Base-by-base conservation (phyloP, 2,329 filamentous ascomycete species). In the Fusarium paranaense region DNA sequence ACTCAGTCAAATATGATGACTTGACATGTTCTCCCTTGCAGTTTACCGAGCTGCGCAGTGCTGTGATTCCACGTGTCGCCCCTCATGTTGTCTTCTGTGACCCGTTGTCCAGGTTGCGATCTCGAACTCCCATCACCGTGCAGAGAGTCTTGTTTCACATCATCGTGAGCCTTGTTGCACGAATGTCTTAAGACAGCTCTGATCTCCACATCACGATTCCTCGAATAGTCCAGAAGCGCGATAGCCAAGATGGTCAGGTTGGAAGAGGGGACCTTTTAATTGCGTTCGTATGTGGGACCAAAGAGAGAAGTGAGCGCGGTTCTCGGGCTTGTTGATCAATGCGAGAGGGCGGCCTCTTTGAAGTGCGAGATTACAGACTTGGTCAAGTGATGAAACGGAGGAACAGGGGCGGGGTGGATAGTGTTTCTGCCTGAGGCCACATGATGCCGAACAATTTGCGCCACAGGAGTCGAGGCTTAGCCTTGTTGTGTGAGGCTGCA, bases 371-470 rank as follows among this genome's bases (percentile, higher is more conserved):
- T 62, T 47, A 42, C 59, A 42, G 25, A 42, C 37, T 42, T 33
- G 56, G 22, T 38, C 32, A 35, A 42, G 57, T 59, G 18, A 40
- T 33, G 25, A 74, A 61, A 72, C 57, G 71, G 47, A 56, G 10
- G 30, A 54, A 33, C 67, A 74, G 60, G 38, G 71, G 64, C 32
- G 62, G 18, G 25, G 20, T 37, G n/a, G 32, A 32, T 35, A 10
- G 25, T 60, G 63, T 69, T 72, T 45, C 57, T 70, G 76, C 76
- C 73, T 77, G 65, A 76, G 76, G 74, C 70, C 33, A n/a, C 22
- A 10, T 74, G 65, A 76, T 72, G 73, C 67, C 33, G 7, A 32
- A 8, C 5, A 16, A 22, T 27, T 42, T n/a, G 10, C 37, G 42
- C 37, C 50, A 40, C 56, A 65, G 40, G 62, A 62, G 67, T 70